Evolutionary conservation across 1,139 yeast genomes (phyloP).

Genomic region (Saccharomyces uvarum): DNA sequence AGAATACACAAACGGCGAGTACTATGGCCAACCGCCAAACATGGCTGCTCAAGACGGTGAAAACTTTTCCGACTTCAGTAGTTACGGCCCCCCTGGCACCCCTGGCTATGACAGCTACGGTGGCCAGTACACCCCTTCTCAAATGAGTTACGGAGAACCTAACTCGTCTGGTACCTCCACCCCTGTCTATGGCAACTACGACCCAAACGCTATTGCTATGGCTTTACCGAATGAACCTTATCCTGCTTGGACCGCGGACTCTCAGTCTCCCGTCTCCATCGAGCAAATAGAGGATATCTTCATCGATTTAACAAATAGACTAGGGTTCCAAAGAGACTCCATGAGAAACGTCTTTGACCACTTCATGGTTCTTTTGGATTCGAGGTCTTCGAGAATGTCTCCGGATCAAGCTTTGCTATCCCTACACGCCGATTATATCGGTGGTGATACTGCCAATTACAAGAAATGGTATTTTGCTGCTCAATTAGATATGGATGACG

Average conservation of each 20-base stretch:
- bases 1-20: slow-evolving; percentile 32
- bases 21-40: slow-evolving; percentile 42
- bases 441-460: slow-evolving; percentile 87
- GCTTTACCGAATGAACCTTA: slow-evolving; percentile 65
- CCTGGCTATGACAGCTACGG: slow-evolving; percentile 70
- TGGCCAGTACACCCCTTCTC: slow-evolving; percentile 65
- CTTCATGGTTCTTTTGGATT: slow-evolving; percentile 86
- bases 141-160: slow-evolving; percentile 75
- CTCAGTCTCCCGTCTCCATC: slow-evolving; percentile 72
- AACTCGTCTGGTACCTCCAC: slow-evolving; percentile 93
- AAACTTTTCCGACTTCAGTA: slow-evolving; percentile 70
- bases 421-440: slow-evolving; percentile 94
- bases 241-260: slow-evolving; percentile 94
- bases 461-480: slow-evolving; percentile 96
- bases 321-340: slow-evolving; percentile 96
- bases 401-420: slow-evolving; percentile 90
- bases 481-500: slow-evolving; percentile 76
- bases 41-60: slow-evolving; percentile 56
- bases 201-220: slow-evolving; percentile 54
- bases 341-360: slow-evolving; percentile 97
- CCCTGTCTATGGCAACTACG: slow-evolving; percentile 80
- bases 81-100: slow-evolving; percentile 55
- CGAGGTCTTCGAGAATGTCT: slow-evolving; percentile 93
- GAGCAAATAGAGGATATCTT: slow-evolving; percentile 91
- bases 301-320: slow-evolving; percentile 78